Evolutionary conservation across 148 eudicot genomes (phyloP).

Genomic region (Cornus florida): DNA sequence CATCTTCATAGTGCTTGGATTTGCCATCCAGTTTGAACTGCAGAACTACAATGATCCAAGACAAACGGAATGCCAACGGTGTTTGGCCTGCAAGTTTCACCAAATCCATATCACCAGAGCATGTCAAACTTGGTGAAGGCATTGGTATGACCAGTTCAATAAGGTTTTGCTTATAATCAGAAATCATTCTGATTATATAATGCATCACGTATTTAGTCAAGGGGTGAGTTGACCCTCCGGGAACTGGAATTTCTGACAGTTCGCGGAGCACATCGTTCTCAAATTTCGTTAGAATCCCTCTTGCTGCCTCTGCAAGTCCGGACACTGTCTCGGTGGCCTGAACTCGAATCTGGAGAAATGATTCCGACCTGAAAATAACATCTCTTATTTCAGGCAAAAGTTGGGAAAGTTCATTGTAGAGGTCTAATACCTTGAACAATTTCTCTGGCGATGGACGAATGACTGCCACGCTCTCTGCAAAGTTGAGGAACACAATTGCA

Average conservation of each 20-base stretch:
- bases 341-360: conserved; percentile 55
- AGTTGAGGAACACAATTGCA: conserved; percentile 64
- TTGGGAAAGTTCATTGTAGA: conserved; percentile 66
- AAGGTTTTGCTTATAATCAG: conserved; percentile 77
- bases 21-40: no score
- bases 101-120: no score
- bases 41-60: conserved; percentile 12
- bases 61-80: no score
- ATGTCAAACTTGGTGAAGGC: no score
- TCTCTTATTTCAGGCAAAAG: conserved; percentile 65
- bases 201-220: conserved; percentile 94
- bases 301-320: conserved; percentile 75
- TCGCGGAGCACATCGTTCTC: conserved; percentile 81
- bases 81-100: no score
- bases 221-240: conserved; percentile 89
- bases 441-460: conserved; percentile 66
- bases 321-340: conserved; percentile 74
- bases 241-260: conserved; percentile 71
- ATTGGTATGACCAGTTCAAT: conserved; percentile 42
- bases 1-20: no score
- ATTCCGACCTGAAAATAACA: conserved; percentile 50
- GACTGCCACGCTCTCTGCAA: conserved; percentile 66
- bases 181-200: conserved; percentile 59
- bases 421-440: conserved; percentile 74
- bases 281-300: conserved; percentile 79